Base-by-base conservation (phyloP, 108 stramenopile species). In the Skeletonema potamos region DNA sequence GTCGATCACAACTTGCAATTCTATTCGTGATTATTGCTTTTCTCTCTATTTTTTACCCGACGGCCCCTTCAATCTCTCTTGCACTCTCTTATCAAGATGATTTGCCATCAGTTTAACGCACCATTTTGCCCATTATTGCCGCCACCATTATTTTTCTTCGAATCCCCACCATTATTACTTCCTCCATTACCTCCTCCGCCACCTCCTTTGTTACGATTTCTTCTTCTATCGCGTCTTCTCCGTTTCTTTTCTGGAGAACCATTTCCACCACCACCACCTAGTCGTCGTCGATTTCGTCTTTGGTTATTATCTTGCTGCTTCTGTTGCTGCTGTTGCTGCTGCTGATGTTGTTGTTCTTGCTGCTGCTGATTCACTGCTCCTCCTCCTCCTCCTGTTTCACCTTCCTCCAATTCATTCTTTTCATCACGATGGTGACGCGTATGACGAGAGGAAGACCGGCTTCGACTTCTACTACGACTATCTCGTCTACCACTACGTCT, bases 181-280 rank as follows among this genome's bases (percentile, higher is more conserved):
- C 48, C 48, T 24, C 48, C 48, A 9, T 15, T 15, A 22, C 54
- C 54, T 33, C 51, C 51, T 29, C 54, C 54, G 1, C 51, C 54
- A 11, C 54, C 54, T 2, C 54, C 66, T 20, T 54, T 67, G 13
- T 55, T 56, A 4, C 66, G 54, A 67, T 67, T 67, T 34, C 39
- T 58, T 22, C 68, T 48, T 29, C 58, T 69, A 30, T 69, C 68
- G 32, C 68, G 37, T 28, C 68, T 57, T 44, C 68, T 57, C 15
- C 68, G 37, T 58, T 59, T 69, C 58, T 69, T 69, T 27, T 69
- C 68, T 17, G 57, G 54, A 41, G 54, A 54, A 37, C 54, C 66
- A 7, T 54, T 54, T 51, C 65, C 65, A 33, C 11, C 27, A 18
- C 29, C 27, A 26, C 39, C 39, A n/a, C 30, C 46, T n/a, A n/a